These are phyloP conservation scores for Hyaloperonospora arabidopsidis DNA, from an alignment of 352 stramenopile genomes.

Conservation along the genomic window DNA sequence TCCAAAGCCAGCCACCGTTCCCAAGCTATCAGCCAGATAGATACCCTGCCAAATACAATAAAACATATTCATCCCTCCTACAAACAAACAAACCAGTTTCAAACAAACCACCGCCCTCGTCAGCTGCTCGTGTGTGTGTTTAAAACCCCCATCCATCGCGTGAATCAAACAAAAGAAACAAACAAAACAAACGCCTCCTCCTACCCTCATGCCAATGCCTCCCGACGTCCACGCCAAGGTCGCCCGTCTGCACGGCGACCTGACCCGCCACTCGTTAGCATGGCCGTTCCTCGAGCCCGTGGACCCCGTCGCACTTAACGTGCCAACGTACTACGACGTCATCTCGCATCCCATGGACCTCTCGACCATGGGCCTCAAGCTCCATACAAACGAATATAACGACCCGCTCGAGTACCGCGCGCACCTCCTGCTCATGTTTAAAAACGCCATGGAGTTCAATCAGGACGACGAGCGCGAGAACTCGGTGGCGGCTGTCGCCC, in stretches of 20 bases:
- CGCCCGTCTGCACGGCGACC: slow-evolving; percentile 52
- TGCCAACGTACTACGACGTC: slow-evolving; percentile 92
- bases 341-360: slow-evolving; percentile 97
- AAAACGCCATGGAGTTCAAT: slow-evolving; percentile 85
- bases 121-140: no score
- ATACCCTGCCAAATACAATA: no score
- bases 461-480: slow-evolving; percentile 65
- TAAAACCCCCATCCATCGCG: no score
- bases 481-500: slow-evolving; percentile 71
- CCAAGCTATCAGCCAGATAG: no score
- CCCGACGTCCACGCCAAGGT: slow-evolving; percentile 43
- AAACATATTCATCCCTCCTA: no score
- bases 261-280: slow-evolving; percentile 52
- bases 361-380: slow-evolving; percentile 85
- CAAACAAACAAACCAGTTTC: no score
- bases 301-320: slow-evolving; percentile 87
- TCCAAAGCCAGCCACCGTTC: no score
- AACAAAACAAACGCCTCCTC: no score
- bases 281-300: slow-evolving; percentile 92
- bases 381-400: slow-evolving; percentile 48
- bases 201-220: slow-evolving; percentile 24
- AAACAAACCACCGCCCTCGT: no score
- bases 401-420: slow-evolving; percentile 45
- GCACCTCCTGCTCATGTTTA: slow-evolving; percentile 79
- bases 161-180: no score